These are phyloP conservation scores for Colletotrichum liriopes DNA, from an alignment of 2,329 filamentous ascomycete species.

Conservation along the genomic window DNA sequence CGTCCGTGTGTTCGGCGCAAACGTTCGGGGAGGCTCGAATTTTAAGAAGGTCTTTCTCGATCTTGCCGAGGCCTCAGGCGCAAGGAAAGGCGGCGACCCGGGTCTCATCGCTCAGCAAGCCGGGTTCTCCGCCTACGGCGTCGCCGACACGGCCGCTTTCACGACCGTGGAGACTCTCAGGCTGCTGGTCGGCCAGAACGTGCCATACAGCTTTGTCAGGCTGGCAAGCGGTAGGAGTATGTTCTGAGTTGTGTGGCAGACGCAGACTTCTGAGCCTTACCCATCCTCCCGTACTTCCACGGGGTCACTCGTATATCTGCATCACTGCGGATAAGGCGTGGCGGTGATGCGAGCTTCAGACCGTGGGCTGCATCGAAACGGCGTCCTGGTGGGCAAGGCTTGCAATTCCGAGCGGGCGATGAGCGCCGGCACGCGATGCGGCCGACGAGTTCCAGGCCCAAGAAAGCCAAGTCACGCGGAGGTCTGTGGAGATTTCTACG, in stretches of 20 bases:
- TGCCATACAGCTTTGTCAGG: constrained; percentile 89
- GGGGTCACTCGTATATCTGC: neutral
- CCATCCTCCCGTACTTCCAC: neutral
- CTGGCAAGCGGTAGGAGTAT: constrained; percentile 73
- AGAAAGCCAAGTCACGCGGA: constrained; percentile 9
- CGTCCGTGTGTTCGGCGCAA: constrained; percentile 77
- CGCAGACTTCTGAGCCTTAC: neutral
- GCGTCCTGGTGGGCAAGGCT: neutral
- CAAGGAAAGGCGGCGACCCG: constrained; percentile 77
- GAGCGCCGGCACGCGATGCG: neutral
- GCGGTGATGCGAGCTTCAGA: constrained; percentile 1
- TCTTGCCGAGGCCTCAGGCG: constrained; percentile 74
- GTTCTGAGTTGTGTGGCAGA: constrained; percentile 54
- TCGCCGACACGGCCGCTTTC: constrained; percentile 86
- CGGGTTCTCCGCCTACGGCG: constrained; percentile 85
- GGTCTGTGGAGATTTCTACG: constrained; percentile 20
- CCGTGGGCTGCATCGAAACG: constrained; percentile 10
- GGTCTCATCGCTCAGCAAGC: constrained; percentile 79
- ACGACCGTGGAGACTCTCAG: constrained; percentile 87
- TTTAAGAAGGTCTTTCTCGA: constrained; percentile 84
- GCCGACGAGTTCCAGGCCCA: constrained; percentile 10
- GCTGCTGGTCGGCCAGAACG: constrained; percentile 86
- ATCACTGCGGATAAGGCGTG: constrained; percentile 5
- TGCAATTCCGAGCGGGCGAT: neutral
- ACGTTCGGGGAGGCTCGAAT: constrained; percentile 54